Conservation (phyloP, 2,329 filamentous ascomycete species). For the Parasarocladium wereldwijsianum region DNA sequence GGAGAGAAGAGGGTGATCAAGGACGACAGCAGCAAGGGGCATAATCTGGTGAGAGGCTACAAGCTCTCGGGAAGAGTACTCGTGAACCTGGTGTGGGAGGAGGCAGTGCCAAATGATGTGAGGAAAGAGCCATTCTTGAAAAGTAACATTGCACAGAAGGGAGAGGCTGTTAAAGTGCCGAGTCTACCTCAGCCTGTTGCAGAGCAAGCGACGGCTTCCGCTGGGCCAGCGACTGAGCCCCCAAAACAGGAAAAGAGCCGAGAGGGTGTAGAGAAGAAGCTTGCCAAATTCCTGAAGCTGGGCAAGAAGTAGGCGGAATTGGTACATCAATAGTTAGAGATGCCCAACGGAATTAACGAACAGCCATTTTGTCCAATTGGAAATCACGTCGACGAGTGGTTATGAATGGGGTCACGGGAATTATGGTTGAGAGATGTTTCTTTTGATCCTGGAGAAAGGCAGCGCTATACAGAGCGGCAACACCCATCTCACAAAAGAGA, state of each 20-base stretch:
- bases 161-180: slow-evolving; percentile 52
- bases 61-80: slow-evolving; percentile 57
- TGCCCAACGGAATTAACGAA: too few species aligned
- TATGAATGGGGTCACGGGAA: too few species aligned
- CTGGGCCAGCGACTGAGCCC: slow-evolving; percentile 9
- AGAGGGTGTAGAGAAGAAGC: slow-evolving; percentile 26
- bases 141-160: slow-evolving; percentile 39
- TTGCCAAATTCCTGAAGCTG: slow-evolving; percentile 60
- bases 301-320: slow-evolving; percentile 54
- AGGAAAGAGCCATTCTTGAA: slow-evolving; percentile 46
- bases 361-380: too few species aligned
- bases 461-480: too few species aligned
- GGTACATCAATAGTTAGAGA: too few species aligned
- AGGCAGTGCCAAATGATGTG: slow-evolving; percentile 39
- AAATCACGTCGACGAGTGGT: too few species aligned
- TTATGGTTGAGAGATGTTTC: too few species aligned
- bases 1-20: slow-evolving; percentile 34
- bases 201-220: slow-evolving; percentile 20
- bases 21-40: slow-evolving; percentile 23
- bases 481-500: too few species aligned
- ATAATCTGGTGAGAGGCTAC: slow-evolving; percentile 56
- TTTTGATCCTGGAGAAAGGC: too few species aligned
- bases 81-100: slow-evolving; percentile 63
- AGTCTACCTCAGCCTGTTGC: slow-evolving; percentile 28
- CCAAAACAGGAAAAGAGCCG: slow-evolving; percentile 19